A percentile compares a stretch with the other conserved stretches of the same genome.
phyloP scores from a whole-genome alignment of 2,329 filamentous ascomycete genomes.

The Sclerotinia subarctica region DNA sequence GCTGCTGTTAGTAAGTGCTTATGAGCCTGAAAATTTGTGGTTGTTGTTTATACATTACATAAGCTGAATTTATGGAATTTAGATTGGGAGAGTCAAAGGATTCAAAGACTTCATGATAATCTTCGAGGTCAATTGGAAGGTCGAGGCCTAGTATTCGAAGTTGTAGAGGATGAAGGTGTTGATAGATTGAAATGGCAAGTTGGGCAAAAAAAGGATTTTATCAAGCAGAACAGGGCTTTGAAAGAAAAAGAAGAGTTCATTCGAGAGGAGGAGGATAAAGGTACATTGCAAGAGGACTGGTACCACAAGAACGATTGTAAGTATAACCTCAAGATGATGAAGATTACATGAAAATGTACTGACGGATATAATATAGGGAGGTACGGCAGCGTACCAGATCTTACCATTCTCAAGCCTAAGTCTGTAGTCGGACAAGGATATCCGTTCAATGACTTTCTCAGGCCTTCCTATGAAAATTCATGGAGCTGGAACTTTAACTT shows the following conservation, averaged over 20 bases:
- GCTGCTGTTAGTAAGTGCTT: conserved; percentile 19
- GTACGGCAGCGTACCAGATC: background rate
- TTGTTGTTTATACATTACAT: background rate
- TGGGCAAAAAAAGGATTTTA: background rate
- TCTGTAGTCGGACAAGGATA: conserved; percentile 1
- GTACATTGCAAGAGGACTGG: conserved; percentile 8
- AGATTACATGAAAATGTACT: background rate
- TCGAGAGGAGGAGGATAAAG: background rate
- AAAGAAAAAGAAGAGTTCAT: background rate
- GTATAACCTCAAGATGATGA: background rate
- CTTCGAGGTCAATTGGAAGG: background rate
- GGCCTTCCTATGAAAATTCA: background rate
- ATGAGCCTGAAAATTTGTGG: background rate
- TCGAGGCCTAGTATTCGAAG: background rate
- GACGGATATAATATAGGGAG: background rate
- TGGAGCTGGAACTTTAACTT: background rate
- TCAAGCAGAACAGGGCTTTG: background rate
- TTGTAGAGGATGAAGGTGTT: background rate
- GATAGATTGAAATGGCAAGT: background rate
- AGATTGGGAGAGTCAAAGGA: conserved; percentile 18
- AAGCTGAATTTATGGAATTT: background rate
- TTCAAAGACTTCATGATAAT: background rate
- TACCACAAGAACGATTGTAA: conserved; percentile 8
- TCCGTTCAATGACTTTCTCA: conserved; percentile 2
- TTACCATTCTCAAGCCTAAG: background rate